phyloP scores from a whole-genome alignment of 2,329 filamentous ascomycete species.

The Fusarium foetens region DNA sequence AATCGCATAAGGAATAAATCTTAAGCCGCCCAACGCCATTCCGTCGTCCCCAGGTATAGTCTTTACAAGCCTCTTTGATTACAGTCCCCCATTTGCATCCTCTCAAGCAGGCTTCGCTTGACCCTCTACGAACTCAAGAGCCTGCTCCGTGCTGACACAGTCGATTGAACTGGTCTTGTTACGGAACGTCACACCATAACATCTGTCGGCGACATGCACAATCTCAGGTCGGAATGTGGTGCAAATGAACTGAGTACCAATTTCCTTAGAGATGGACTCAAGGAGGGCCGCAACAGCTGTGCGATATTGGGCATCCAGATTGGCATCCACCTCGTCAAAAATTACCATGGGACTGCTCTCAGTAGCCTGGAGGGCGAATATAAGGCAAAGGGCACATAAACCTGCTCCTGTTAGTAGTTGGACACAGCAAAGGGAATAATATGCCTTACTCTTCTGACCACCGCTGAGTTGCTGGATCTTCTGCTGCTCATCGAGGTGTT shows the following conservation, averaged over 20 bases:
- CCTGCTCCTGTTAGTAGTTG: slow-evolving; percentile 58
- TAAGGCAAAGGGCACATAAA: slow-evolving; percentile 94
- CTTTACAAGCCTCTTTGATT: slow-evolving; percentile 29
- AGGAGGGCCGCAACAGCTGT: slow-evolving; percentile 94
- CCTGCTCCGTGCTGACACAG: slow-evolving; percentile 87
- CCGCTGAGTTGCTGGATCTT: slow-evolving; percentile 96
- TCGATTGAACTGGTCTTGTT: slow-evolving; percentile 96
- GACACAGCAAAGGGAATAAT: neutral
- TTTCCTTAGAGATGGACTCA: slow-evolving; percentile 76
- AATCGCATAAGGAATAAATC: slow-evolving; percentile 42
- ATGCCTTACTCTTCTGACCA: slow-evolving; percentile 90
- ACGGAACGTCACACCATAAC: slow-evolving; percentile 93
- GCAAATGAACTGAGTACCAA: slow-evolving; percentile 88
- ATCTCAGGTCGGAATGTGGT: slow-evolving; percentile 99
- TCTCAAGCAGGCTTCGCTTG: slow-evolving; percentile 60
- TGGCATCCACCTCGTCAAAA: slow-evolving; percentile 98
- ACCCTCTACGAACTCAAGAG: slow-evolving; percentile 93
- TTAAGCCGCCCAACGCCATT: slow-evolving; percentile 43
- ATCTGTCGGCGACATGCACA: slow-evolving; percentile 93
- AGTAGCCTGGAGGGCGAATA: slow-evolving; percentile 98
- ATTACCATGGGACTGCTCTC: slow-evolving; percentile 99
- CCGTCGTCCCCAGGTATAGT: slow-evolving; percentile 32
- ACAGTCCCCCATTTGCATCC: neutral
- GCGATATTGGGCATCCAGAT: slow-evolving; percentile 96
- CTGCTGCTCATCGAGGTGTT: slow-evolving; percentile 94